Base-by-base conservation (phyloP, 2,329 filamentous ascomycete species). In the Hypoxylon sp. region DNA sequence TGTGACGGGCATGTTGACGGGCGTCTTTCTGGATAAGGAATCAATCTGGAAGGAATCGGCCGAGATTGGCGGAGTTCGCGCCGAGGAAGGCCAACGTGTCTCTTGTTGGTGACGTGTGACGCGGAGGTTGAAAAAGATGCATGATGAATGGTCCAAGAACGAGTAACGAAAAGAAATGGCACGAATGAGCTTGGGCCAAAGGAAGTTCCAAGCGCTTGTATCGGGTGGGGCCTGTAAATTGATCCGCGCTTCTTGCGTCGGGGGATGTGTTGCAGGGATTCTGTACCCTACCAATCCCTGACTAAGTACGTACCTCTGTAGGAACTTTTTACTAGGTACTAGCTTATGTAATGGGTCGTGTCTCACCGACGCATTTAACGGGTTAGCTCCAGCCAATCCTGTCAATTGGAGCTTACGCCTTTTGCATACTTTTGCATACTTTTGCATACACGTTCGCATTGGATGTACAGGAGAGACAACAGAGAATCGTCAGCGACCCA, bases 251-350 rank as follows among this genome's bases (percentile, higher is more conserved):
- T 56, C 25, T 55, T 63, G 52, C 61, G 43, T 69, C 61, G 67
- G 67, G 65, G 67, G 67, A 70, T 70, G 67, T 65, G 67, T 65
- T 29, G 64, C 67, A 68, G 67, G 67, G 67, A 70, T 43, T 43
- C n/a, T n/a, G n/a, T n/a, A n/a, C n/a, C n/a, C 27, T 5, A 23
- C n/a, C 21, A 27, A 14, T n/a, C 19, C 32, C 11, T 8, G 14
- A n/a, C 30, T 11, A 11, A 3, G 4, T 3, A 34, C 30, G 11
- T 34, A 14, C 30, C 9, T 34, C 4, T 9, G 27, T 29, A 29
- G 27, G 29, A 8, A 30, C 29, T 9, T 30, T 30, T 9, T n/a
- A n/a, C n/a, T n/a, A n/a, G 47, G 30, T 21, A 47, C 19, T n/a
- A 29, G 47, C 46, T 57, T 63, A 63, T 48, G 47, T 59, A 54